These are phyloP conservation scores for Ajuga chamaepitys DNA, from an alignment of 257 asterid genomes.

Conservation along the genomic window DNA sequence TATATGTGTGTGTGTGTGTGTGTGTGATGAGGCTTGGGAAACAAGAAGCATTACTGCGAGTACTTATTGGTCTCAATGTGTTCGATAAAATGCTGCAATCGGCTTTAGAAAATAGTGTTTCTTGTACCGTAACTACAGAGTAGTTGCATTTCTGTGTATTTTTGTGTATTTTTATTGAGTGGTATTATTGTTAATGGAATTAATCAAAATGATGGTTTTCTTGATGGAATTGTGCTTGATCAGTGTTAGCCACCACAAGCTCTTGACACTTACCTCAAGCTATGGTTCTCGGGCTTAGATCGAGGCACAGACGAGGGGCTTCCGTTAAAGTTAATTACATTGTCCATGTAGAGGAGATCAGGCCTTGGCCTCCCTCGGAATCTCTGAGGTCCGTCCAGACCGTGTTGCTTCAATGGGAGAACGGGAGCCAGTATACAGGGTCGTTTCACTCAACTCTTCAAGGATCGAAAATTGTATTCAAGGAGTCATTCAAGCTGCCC, in stretches of 20 bases:
- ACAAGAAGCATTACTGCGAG: neutral
- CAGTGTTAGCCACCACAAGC: constrained; percentile 3
- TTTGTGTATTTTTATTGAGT: neutral
- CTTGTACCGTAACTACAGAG: neutral
- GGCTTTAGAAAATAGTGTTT: neutral
- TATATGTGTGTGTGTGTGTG: neutral
- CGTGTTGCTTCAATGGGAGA: constrained; percentile 73
- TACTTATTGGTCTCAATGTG: neutral
- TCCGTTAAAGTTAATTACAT: constrained; percentile 44
- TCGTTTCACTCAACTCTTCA: constrained; percentile 41
- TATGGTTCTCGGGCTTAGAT: constrained; percentile 85
- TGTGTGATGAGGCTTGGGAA: constrained; percentile 1
- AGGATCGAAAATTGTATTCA: constrained; percentile 41
- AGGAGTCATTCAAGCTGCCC: constrained; percentile 57
- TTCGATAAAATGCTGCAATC: neutral
- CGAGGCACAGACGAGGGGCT: constrained; percentile 51
- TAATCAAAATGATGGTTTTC: constrained; percentile 2
- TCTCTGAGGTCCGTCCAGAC: constrained; percentile 62
- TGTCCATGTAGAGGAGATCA: constrained; percentile 57
- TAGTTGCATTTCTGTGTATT: neutral
- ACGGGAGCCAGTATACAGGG: constrained; percentile 58
- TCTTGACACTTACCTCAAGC: constrained; percentile 25
- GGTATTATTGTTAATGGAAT: neutral
- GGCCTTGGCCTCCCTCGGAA: constrained; percentile 90
- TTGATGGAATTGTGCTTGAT: constrained; percentile 17